These are phyloP conservation scores for Xenoacremonium recifei DNA, from an alignment of 2,329 filamentous ascomycete genomes.

Conservation along the genomic window DNA sequence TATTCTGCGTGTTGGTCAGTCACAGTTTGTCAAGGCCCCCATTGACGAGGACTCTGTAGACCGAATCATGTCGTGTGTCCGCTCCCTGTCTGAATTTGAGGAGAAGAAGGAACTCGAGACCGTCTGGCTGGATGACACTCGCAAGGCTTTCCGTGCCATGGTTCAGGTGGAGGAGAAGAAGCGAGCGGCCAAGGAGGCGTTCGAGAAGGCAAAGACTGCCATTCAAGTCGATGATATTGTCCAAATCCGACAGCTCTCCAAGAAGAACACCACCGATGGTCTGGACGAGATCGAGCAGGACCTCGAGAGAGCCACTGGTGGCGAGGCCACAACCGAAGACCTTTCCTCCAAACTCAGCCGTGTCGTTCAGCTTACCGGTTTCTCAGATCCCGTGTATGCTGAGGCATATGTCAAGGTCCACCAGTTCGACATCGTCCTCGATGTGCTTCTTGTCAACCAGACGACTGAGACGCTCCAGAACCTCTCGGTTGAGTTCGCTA, in stretches of 20 bases:
- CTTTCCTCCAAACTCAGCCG: conserved; percentile 91
- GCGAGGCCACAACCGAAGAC: conserved; percentile 79
- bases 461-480: conserved; percentile 96
- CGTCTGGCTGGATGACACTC: conserved; percentile 91
- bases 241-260: conserved; percentile 85
- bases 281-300: conserved; percentile 85
- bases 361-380: conserved; percentile 95
- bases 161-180: conserved; percentile 98
- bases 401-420: conserved; percentile 98
- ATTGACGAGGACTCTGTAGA: conserved; percentile 99
- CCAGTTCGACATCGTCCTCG: conserved; percentile 96
- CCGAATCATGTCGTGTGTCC: conserved; percentile 95
- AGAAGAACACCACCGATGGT: conserved; percentile 82
- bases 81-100: conserved; percentile 85
- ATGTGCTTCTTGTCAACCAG: conserved; percentile 95
- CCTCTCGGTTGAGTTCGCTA: conserved; percentile 97
- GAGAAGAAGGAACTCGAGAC: conserved; percentile 87
- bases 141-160: conserved; percentile 95
- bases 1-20: conserved; percentile 95
- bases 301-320: conserved; percentile 90
- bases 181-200: conserved; percentile 88
- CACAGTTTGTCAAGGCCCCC: conserved; percentile 95
- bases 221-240: conserved; percentile 96
- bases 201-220: conserved; percentile 88
- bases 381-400: conserved; percentile 97